A percentile compares a stretch with the other conserved stretches of the same genome.
Conservation (phyloP, 441 rosid species). For the Gossypium laxum region DNA sequence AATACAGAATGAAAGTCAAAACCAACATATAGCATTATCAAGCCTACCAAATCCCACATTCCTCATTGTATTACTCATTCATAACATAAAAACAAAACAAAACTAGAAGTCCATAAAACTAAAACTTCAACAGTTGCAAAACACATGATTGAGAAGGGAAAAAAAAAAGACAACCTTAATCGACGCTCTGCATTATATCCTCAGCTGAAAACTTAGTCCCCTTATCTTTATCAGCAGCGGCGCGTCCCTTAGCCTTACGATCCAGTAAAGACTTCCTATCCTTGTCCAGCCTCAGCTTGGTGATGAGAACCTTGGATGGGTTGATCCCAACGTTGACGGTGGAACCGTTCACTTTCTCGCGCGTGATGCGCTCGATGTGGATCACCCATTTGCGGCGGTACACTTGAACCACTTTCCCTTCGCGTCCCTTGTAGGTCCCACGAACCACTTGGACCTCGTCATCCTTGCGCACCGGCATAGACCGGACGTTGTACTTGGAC, state of each 20-base stretch:
- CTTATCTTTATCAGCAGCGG: conserved; percentile 68
- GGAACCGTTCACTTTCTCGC: conserved; percentile 68
- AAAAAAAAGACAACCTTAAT: conserved; percentile 21
- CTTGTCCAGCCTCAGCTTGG: conserved; percentile 72
- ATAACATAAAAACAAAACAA: neutral
- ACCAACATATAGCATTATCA: neutral
- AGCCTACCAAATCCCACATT: neutral
- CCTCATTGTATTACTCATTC: neutral
- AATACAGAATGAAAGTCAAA: too few species aligned
- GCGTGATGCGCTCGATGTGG: too few species aligned
- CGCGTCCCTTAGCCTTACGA: conserved; percentile 70
- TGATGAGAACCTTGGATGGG: conserved; percentile 64
- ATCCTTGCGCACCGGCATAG: too few species aligned
- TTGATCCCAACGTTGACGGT: conserved; percentile 70
- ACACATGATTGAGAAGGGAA: neutral
- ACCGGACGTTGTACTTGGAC: too few species aligned
- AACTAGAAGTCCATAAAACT: neutral
- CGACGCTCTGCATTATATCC: conserved; percentile 70
- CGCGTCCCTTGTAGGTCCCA: too few species aligned
- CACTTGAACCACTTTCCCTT: too few species aligned
- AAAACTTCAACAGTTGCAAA: neutral
- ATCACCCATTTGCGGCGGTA: too few species aligned
- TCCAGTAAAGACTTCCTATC: conserved; percentile 62
- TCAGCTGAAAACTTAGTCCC: conserved; percentile 69
- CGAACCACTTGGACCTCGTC: too few species aligned